Evolutionary conservation across 108 stramenopile genomes (phyloP).

Genomic region (Pseudonitzschia multiseries): DNA sequence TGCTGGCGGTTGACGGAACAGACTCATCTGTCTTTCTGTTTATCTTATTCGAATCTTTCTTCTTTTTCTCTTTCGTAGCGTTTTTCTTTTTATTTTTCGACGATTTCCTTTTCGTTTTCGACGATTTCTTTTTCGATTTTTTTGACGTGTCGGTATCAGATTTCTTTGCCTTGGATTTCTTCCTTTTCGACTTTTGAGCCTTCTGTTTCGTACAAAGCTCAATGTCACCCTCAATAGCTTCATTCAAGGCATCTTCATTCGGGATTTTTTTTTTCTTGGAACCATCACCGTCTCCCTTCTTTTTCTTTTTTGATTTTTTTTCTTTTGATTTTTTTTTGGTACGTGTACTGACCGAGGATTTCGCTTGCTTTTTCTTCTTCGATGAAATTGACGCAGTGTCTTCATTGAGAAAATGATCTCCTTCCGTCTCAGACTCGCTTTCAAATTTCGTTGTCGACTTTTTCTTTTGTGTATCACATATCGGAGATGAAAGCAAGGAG

Average conservation of each 20-base stretch:
- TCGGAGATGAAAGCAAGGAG: neutral
- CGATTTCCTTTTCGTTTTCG: neutral
- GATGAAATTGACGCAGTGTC: neutral
- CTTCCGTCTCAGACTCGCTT: neutral
- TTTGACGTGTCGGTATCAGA: neutral
- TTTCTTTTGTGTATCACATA: neutral
- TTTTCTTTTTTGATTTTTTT: neutral
- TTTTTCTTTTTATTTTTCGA: conserved; percentile 1
- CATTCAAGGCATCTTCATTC: neutral
- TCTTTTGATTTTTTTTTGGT: neutral
- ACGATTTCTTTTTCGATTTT: neutral
- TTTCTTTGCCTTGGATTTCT: neutral
- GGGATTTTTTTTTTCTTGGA: neutral
- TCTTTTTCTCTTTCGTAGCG: neutral
- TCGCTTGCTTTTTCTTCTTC: neutral
- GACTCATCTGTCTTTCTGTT: too few relatives aligned
- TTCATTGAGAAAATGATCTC: neutral
- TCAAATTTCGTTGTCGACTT: neutral
- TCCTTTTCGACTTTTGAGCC: too few relatives aligned
- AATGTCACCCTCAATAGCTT: too few relatives aligned
- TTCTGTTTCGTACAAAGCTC: too few relatives aligned
- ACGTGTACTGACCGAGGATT: neutral
- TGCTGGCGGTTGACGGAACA: neutral
- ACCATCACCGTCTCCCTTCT: neutral
- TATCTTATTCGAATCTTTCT: neutral